Conservation (phyloP, 2,329 filamentous ascomycete species). For the Macrophomina phaseolina region DNA sequence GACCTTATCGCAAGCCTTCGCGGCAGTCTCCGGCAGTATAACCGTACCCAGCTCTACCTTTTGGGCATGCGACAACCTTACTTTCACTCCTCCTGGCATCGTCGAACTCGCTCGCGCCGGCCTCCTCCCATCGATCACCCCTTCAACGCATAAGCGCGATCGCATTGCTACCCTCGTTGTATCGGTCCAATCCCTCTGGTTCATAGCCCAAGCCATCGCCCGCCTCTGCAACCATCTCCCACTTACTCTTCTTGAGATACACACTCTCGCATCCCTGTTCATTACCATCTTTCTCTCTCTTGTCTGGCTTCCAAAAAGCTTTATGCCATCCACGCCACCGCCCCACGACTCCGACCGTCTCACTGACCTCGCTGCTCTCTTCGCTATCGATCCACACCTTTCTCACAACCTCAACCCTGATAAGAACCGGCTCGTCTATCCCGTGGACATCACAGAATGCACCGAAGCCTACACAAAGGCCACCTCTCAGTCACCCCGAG, state of each 20-base stretch:
- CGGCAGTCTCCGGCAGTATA: slow-evolving; percentile 34
- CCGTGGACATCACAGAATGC: slow-evolving; percentile 6
- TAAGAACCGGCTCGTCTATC: slow-evolving; percentile 19
- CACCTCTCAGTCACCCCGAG: neutral
- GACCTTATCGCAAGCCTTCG: slow-evolving; percentile 32
- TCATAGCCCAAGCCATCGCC: slow-evolving; percentile 44
- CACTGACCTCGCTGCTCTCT: slow-evolving; percentile 30
- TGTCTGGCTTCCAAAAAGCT: slow-evolving; percentile 45
- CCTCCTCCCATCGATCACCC: slow-evolving; percentile 30
- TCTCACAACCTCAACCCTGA: neutral
- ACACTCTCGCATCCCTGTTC: slow-evolving; percentile 43
- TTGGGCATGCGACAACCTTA: slow-evolving; percentile 23
- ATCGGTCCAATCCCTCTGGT: slow-evolving; percentile 48
- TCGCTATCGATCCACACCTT: slow-evolving; percentile 22
- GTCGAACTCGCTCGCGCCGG: slow-evolving; percentile 30
- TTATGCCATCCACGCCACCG: slow-evolving; percentile 31
- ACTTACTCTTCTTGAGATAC: slow-evolving; percentile 46
- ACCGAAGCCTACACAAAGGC: slow-evolving; percentile 8
- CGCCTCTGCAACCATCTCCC: slow-evolving; percentile 42
- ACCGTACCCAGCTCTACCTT: slow-evolving; percentile 30
- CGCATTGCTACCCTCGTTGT: slow-evolving; percentile 37
- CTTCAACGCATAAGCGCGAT: slow-evolving; percentile 33
- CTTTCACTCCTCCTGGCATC: slow-evolving; percentile 32
- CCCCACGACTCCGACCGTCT: slow-evolving; percentile 22
- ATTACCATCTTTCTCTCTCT: slow-evolving; percentile 43